These are phyloP conservation scores for Pogostemon cablin DNA, from an alignment of 257 asterid species.

Conservation along the genomic window DNA sequence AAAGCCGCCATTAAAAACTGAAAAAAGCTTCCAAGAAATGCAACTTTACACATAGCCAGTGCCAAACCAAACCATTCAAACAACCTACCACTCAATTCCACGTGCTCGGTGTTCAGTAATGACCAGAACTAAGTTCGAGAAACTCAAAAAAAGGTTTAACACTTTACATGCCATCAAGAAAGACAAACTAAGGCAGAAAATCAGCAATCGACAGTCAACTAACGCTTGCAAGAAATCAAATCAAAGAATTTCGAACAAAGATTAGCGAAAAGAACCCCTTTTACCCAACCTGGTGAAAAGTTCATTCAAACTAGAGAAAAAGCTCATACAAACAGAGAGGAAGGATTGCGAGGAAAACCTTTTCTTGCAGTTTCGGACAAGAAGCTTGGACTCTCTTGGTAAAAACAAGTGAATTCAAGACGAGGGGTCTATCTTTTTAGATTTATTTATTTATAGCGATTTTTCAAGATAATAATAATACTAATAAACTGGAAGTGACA, in stretches of 20 bases:
- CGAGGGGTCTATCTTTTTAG: not conserved
- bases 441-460: not conserved
- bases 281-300: not conserved
- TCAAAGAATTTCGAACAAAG: not conserved
- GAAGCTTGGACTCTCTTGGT: constrained; percentile 33
- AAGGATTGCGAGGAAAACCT: constrained; percentile 25
- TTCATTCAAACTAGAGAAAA: not conserved
- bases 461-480: not conserved
- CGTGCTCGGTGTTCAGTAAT: constrained; percentile 41
- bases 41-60: constrained; percentile 29
- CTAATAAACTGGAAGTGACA: not conserved
- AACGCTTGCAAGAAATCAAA: constrained; percentile 7
- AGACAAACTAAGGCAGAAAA: constrained; percentile 2
- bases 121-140: constrained; percentile 35
- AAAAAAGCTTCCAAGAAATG: constrained; percentile 30
- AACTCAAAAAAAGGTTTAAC: constrained; percentile 29
- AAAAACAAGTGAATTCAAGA: constrained; percentile 26
- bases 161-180: constrained; percentile 32
- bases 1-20: constrained; percentile 27
- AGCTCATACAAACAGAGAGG: not conserved
- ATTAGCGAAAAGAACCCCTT: constrained; percentile 2
- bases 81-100: constrained; percentile 46
- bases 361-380: constrained; percentile 22
- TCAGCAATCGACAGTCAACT: not conserved
- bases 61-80: constrained; percentile 24